Percentiles rank a stretch among this genome's conserved stretches.
Conservation (phyloP, 495 filamentous ascomycete species). For the Aspergillus campestris region DNA sequence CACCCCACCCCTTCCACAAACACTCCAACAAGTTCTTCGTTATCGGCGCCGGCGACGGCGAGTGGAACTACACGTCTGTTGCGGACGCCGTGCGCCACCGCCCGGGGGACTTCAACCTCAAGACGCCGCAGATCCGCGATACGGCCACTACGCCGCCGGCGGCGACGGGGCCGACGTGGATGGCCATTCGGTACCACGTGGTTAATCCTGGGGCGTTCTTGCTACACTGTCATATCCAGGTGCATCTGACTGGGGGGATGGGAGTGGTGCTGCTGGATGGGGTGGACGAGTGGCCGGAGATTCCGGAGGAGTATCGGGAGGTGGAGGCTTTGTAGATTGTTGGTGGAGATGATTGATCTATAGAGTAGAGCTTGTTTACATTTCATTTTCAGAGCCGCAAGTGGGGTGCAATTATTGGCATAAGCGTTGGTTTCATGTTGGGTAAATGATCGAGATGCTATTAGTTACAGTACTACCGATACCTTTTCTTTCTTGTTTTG, state of each 20-base stretch:
- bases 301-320: constrained; percentile 20
- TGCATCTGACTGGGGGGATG: constrained; percentile 51
- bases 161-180: constrained; percentile 33
- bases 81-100: constrained; percentile 39
- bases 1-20: constrained; percentile 53
- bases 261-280: constrained; percentile 47
- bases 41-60: constrained; percentile 42
- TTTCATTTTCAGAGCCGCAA: too few relatives aligned
- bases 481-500: too few relatives aligned
- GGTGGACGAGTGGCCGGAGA: constrained; percentile 45
- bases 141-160: constrained; percentile 34
- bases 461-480: too few relatives aligned
- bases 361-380: neutral
- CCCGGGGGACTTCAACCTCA: constrained; percentile 46
- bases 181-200: constrained; percentile 49
- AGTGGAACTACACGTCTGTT: constrained; percentile 43
- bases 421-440: too few relatives aligned
- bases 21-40: constrained; percentile 52
- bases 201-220: constrained; percentile 50
- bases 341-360: neutral
- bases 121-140: constrained; percentile 45
- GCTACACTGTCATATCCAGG: constrained; percentile 54
- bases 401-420: too few relatives aligned
- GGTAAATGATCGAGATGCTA: too few relatives aligned
- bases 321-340: neutral